Evolutionary conservation across 768 basidiomycete genomes (phyloP).

Genomic region (Infundibulicybe gibba): DNA sequence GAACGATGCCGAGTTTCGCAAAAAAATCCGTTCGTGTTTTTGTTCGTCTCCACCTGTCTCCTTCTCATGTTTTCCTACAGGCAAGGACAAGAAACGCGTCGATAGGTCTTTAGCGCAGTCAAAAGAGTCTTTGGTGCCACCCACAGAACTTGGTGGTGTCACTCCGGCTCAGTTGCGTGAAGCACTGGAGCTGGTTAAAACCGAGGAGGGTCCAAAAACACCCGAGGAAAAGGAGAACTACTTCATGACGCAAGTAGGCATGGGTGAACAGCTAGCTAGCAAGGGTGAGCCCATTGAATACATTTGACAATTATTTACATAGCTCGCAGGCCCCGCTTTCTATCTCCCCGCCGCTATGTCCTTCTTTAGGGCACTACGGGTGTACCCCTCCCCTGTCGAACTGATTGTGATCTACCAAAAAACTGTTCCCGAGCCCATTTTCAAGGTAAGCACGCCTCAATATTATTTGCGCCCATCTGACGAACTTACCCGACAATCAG

Average conservation of each 20-base stretch:
- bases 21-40: constrained; percentile 68
- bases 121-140: constrained; percentile 31
- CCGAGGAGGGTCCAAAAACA: constrained; percentile 63
- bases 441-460: constrained; percentile 50
- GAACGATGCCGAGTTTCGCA: constrained; percentile 88
- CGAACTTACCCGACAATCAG: constrained; percentile 21
- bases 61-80: constrained; percentile 36
- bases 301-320: background rate
- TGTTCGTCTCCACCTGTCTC: constrained; percentile 9
- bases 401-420: constrained; percentile 94
- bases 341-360: constrained; percentile 79
- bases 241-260: constrained; percentile 86
- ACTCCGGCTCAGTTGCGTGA: constrained; percentile 53
- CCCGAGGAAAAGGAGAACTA: constrained; percentile 81
- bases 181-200: constrained; percentile 63
- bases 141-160: constrained; percentile 24
- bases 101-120: constrained; percentile 60
- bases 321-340: constrained; percentile 63
- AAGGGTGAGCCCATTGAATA: constrained; percentile 48
- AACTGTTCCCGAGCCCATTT: constrained; percentile 77
- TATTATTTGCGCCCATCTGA: background rate
- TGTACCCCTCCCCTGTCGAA: constrained; percentile 94
- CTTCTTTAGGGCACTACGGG: constrained; percentile 91
- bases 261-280: constrained; percentile 79
- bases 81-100: constrained; percentile 90